A percentile compares a stretch with the other conserved stretches of the same genome.
phyloP scores from a whole-genome alignment of 306 rosid genomes.

The Malus asiatica region DNA sequence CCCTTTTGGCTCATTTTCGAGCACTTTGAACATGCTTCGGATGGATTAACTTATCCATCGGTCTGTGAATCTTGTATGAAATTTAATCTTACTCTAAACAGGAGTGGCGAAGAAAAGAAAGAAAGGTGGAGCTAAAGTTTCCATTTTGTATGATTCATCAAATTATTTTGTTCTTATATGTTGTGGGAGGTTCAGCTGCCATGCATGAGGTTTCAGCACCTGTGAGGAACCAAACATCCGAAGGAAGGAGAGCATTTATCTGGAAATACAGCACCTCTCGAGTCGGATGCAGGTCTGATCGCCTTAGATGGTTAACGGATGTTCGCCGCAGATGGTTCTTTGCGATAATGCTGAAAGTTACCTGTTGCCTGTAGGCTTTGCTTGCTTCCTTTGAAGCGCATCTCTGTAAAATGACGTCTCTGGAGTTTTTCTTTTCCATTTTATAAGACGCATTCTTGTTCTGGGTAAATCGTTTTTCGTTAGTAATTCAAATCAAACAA shows the following conservation, averaged over 20 bases:
- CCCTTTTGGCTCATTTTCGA: conserved; percentile 18
- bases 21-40: conserved; percentile 21
- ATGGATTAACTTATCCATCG: conserved; percentile 31
- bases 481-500: background rate
- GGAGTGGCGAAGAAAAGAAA: conserved; percentile 1
- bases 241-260: background rate
- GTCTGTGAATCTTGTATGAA: conserved; percentile 23
- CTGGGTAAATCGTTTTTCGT: background rate
- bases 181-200: conserved; percentile 12
- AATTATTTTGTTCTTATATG: background rate
- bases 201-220: background rate
- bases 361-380: background rate
- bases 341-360: background rate
- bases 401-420: background rate
- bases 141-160: background rate
- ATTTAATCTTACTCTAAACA: background rate
- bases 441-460: background rate
- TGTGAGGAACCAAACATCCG: background rate
- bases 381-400: background rate
- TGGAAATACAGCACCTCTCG: background rate
- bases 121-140: background rate
- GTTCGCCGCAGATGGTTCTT: background rate
- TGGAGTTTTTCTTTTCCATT: background rate
- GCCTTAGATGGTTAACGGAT: background rate
- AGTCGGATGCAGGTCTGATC: background rate